These are phyloP conservation scores for Talaromyces rugulosus DNA, from an alignment of 2,329 filamentous ascomycete species.

Conservation along the genomic window DNA sequence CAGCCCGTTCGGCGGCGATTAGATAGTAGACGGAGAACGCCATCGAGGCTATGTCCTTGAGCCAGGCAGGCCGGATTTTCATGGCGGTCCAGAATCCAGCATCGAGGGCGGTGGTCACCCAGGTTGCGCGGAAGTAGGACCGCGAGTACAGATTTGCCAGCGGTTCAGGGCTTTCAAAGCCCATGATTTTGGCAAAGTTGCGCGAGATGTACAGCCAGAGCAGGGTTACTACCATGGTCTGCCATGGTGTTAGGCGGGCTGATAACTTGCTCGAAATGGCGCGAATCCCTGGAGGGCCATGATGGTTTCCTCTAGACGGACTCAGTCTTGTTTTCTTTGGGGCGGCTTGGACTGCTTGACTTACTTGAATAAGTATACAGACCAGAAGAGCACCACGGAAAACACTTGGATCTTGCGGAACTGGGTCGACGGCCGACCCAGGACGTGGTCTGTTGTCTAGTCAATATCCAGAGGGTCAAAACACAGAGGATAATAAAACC, in stretches of 20 bases:
- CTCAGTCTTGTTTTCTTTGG: background rate
- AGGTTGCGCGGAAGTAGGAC: conserved; percentile 92
- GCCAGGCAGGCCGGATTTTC: conserved; percentile 75
- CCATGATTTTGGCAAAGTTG: conserved; percentile 89
- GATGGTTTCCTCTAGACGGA: conserved; percentile 65
- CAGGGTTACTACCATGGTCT: conserved; percentile 79
- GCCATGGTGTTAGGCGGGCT: conserved; percentile 76
- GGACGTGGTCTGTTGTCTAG: conserved; percentile 66
- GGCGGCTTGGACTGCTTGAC: conserved; percentile 16
- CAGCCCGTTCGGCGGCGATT: conserved; percentile 85
- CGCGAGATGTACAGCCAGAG: conserved; percentile 86
- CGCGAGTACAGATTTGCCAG: conserved; percentile 90
- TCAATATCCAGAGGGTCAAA: background rate
- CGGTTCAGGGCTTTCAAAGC: conserved; percentile 87
- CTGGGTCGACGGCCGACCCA: conserved; percentile 84
- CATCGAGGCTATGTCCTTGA: conserved; percentile 77
- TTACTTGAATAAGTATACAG: conserved; percentile 72
- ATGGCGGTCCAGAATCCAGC: conserved; percentile 99
- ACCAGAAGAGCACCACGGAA: conserved; percentile 88
- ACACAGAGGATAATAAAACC: background rate
- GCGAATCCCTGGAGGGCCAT: conserved; percentile 78
- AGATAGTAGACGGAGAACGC: conserved; percentile 88
- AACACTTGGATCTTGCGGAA: conserved; percentile 91
- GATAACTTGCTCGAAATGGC: conserved; percentile 68
- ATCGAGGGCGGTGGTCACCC: conserved; percentile 90